These are phyloP conservation scores for Cladophialophora psammophila DNA, from an alignment of 2,329 filamentous ascomycete genomes.

Conservation along the genomic window DNA sequence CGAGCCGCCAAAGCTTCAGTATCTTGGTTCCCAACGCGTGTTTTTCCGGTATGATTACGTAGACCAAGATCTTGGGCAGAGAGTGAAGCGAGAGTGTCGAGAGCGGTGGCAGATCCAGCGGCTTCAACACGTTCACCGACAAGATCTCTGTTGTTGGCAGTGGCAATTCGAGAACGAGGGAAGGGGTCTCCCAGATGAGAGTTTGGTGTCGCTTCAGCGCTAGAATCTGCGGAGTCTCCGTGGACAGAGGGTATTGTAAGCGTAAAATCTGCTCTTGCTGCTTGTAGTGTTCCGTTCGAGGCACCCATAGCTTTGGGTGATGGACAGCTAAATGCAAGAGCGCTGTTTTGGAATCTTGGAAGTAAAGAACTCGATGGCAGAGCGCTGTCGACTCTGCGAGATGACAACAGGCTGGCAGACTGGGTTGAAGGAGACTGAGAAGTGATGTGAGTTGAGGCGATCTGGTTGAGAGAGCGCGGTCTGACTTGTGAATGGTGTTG, in stretches of 20 bases:
- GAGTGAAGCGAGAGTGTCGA: constrained; percentile 2
- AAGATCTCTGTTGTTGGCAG: not conserved
- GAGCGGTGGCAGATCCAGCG: not conserved
- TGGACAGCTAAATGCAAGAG: constrained; percentile 5
- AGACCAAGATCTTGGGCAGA: not conserved
- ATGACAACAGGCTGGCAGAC: not conserved
- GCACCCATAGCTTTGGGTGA: constrained; percentile 6
- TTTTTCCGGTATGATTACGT: not conserved
- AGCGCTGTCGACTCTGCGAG: constrained; percentile 3
- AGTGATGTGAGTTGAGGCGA: not conserved
- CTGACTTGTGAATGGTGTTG: not conserved
- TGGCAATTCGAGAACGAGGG: not conserved
- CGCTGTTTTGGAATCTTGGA: constrained; percentile 5
- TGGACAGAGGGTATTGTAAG: not conserved
- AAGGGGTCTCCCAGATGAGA: not conserved
- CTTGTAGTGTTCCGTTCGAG: not conserved
- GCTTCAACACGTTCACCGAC: not conserved
- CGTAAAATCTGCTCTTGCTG: not conserved
- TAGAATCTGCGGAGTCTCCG: not conserved
- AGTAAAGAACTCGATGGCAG: constrained; percentile 31
- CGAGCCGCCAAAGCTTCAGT: constrained; percentile 6
- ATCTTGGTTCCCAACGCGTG: not conserved
- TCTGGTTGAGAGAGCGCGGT: not conserved
- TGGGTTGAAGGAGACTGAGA: constrained; percentile 1
- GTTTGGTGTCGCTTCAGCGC: not conserved